phyloP scores from a whole-genome alignment of 768 basidiomycete species.

The Phylloporus rhodoxanthus region DNA sequence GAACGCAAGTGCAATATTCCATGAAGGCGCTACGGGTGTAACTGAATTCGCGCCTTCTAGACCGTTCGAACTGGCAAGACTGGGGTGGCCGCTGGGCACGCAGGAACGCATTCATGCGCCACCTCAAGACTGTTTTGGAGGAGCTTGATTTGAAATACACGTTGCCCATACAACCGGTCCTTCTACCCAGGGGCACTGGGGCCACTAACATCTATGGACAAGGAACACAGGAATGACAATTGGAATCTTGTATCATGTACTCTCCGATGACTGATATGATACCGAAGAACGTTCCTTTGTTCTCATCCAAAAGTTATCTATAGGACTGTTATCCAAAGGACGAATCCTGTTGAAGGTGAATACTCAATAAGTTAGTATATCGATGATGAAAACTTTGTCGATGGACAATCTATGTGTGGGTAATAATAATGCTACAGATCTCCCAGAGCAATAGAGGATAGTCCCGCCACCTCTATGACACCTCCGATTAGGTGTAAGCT shows the following conservation, averaged over 20 bases:
- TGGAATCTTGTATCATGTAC: not conserved
- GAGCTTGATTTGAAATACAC: conserved; percentile 68
- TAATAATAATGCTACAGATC: conserved; percentile 12
- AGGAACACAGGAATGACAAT: not conserved
- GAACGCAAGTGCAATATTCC: conserved; percentile 49
- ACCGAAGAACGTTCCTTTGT: not conserved
- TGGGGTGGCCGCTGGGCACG: conserved; percentile 79
- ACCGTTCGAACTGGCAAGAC: conserved; percentile 81
- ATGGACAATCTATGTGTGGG: conserved; percentile 1
- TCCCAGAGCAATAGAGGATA: conserved; percentile 65
- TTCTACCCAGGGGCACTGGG: conserved; percentile 36
- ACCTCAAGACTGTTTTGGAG: conserved; percentile 64
- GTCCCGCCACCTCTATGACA: conserved; percentile 81
- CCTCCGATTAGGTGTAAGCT: conserved; percentile 94
- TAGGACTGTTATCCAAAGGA: not conserved
- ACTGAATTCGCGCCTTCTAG: conserved; percentile 29
- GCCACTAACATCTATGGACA: not conserved
- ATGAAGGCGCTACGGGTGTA: not conserved
- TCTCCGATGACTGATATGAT: not conserved
- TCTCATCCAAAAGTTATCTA: not conserved
- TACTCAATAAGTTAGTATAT: conserved; percentile 12
- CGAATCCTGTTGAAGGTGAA: conserved; percentile 35
- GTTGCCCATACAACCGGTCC: conserved; percentile 67
- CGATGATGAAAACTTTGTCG: not conserved
- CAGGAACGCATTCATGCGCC: conserved; percentile 69